phyloP scores from a whole-genome alignment of 2,329 filamentous ascomycete genomes.

The Polychaeton citri region DNA sequence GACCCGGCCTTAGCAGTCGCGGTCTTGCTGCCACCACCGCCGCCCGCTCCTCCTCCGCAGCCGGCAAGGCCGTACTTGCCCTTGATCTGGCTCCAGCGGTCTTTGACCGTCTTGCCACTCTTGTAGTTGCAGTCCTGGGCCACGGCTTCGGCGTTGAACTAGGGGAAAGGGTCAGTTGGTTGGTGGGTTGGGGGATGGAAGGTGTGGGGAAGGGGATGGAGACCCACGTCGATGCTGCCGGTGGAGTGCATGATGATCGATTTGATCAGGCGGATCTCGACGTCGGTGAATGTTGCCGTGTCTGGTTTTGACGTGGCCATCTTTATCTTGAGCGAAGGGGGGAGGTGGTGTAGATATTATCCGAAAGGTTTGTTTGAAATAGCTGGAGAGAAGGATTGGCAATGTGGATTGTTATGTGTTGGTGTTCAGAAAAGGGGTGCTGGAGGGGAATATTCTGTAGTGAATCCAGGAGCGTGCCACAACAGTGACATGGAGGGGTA shows the following conservation, averaged over 20 bases:
- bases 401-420: too few relatives aligned
- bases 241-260: conserved; percentile 13
- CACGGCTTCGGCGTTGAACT: conserved; percentile 15
- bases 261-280: conserved; percentile 14
- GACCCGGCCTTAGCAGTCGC: neutral
- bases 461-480: too few relatives aligned
- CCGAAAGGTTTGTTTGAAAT: too few relatives aligned
- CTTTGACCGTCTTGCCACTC: conserved; percentile 9
- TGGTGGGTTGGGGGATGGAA: neutral
- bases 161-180: neutral
- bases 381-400: too few relatives aligned
- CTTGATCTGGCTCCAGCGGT: conserved; percentile 14
- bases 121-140: conserved; percentile 13
- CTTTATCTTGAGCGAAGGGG: too few relatives aligned
- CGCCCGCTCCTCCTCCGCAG: too few relatives aligned
- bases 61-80: conserved; percentile 4
- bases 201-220: neutral
- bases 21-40: neutral
- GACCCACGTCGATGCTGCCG: conserved; percentile 11
- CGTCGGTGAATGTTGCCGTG: conserved; percentile 7
- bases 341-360: too few relatives aligned
- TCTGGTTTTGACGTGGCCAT: too few relatives aligned
- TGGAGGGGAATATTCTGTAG: too few relatives aligned
- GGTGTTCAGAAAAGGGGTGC: too few relatives aligned
- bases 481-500: too few relatives aligned